These are phyloP conservation scores for Neonectria neomacrospora DNA, from an alignment of 2,329 filamentous ascomycete genomes.

Conservation along the genomic window DNA sequence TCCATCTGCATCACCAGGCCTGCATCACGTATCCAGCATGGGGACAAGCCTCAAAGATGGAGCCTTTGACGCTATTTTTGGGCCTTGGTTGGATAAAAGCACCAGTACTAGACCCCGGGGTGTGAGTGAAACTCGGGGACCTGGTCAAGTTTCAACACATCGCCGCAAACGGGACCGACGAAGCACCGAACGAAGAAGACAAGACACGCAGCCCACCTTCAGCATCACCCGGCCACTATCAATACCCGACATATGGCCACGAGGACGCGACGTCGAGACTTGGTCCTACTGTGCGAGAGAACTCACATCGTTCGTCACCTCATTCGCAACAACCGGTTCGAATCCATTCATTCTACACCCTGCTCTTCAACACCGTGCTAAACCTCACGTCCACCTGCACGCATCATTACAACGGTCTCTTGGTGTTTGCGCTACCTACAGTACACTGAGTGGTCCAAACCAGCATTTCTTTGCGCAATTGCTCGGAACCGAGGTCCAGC, in stretches of 20 bases:
- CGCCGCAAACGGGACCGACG: background rate
- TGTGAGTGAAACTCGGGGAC: background rate
- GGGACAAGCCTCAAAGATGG: background rate
- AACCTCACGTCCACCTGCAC: background rate
- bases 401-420: slow-evolving; percentile 13
- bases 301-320: slow-evolving; percentile 16
- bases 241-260: slow-evolving; percentile 18
- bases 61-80: background rate
- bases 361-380: background rate
- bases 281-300: slow-evolving; percentile 26
- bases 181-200: background rate
- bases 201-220: background rate
- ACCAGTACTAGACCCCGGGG: background rate
- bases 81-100: background rate
- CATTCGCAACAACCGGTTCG: slow-evolving; percentile 16
- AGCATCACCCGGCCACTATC: background rate
- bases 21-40: background rate
- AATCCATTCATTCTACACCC: slow-evolving; percentile 15
- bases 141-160: background rate
- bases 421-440: slow-evolving; percentile 15
- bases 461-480: slow-evolving; percentile 13
- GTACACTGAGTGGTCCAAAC: background rate
- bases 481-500: slow-evolving; percentile 13
- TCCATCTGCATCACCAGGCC: background rate
- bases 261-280: slow-evolving; percentile 14